A percentile compares a stretch with the other conserved stretches of the same genome.
Conservation (phyloP, 2,329 filamentous ascomycete species). For the Fusarium robinianum region DNA sequence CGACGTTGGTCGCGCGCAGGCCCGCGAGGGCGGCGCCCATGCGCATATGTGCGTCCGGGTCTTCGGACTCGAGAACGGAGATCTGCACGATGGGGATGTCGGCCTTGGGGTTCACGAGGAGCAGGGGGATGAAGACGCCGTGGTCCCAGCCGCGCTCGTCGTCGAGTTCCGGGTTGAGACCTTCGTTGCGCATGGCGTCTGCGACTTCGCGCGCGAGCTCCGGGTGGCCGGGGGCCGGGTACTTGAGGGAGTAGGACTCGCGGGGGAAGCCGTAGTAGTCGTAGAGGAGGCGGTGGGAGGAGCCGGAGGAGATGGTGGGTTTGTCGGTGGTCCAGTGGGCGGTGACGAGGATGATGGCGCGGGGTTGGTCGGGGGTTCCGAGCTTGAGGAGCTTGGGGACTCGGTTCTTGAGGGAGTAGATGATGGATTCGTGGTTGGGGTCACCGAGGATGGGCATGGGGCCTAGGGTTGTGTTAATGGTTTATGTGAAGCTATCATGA, state of each 20-base stretch:
- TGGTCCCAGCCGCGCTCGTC: slow-evolving; percentile 59
- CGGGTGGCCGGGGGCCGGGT: slow-evolving; percentile 60
- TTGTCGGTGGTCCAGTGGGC: slow-evolving; percentile 59
- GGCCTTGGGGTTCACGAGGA: slow-evolving; percentile 57
- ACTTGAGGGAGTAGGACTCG: slow-evolving; percentile 59
- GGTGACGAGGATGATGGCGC: slow-evolving; percentile 60
- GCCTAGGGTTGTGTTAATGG: slow-evolving; percentile 41
- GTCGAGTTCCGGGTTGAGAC: slow-evolving; percentile 49
- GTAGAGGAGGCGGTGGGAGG: slow-evolving; percentile 55
- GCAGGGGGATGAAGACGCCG: slow-evolving; percentile 63
- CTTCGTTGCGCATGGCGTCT: slow-evolving; percentile 51
- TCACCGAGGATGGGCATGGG: slow-evolving; percentile 64
- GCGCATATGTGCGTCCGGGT: slow-evolving; percentile 52
- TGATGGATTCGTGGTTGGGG: slow-evolving; percentile 55
- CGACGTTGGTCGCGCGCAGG: slow-evolving; percentile 58
- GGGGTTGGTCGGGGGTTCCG: slow-evolving; percentile 52
- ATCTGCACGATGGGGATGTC: slow-evolving; percentile 61
- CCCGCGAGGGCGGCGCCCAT: slow-evolving; percentile 57
- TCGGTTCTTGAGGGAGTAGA: slow-evolving; percentile 54
- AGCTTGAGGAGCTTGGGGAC: slow-evolving; percentile 62
- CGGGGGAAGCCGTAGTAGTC: slow-evolving; percentile 64
- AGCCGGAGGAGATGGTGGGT: slow-evolving; percentile 56
- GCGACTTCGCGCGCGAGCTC: slow-evolving; percentile 55
- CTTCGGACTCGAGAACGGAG: slow-evolving; percentile 58
- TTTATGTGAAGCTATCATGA: not conserved